Conservation (phyloP, 176 grass and related monocot species). For the Musa itinerans region DNA sequence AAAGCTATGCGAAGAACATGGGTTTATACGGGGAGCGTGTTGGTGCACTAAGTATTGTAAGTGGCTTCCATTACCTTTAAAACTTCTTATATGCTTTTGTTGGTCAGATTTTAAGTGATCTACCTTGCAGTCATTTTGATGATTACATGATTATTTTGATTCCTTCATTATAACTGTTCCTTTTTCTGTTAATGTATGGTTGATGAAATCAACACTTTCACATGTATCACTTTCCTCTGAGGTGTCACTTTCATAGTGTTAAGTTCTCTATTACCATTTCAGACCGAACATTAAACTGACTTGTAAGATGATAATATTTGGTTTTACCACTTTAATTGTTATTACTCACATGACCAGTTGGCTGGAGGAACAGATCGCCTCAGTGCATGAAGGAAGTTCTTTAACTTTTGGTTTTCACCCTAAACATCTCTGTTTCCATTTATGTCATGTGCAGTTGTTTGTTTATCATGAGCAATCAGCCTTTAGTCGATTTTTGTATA, state of each 20-base stretch:
- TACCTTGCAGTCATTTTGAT: background rate
- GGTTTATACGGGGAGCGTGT: conserved; percentile 97
- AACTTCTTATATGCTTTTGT: background rate
- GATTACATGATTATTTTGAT: background rate
- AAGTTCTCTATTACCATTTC: background rate
- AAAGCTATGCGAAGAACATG: conserved; percentile 99
- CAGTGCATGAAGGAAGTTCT: no score
- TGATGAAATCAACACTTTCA: background rate
- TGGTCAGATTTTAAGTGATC: background rate
- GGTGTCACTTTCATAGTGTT: background rate
- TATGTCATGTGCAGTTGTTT: no score
- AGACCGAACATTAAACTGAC: background rate
- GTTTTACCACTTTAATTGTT: background rate
- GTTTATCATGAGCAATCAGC: no score
- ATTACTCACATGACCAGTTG: no score
- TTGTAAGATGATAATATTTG: background rate
- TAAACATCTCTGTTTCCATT: no score
- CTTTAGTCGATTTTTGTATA: no score
- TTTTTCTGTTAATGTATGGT: background rate
- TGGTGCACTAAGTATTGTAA: conserved; percentile 95
- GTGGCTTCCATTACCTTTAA: conserved; percentile 16
- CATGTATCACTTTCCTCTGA: background rate
- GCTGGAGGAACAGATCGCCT: no score
- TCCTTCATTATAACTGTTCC: background rate
- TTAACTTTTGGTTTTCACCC: no score